Evolutionary conservation across 2,329 filamentous ascomycete species (phyloP), one percentile per base, ranked within the genome.

Genomic region (Parastagonospora avenae): DNA sequence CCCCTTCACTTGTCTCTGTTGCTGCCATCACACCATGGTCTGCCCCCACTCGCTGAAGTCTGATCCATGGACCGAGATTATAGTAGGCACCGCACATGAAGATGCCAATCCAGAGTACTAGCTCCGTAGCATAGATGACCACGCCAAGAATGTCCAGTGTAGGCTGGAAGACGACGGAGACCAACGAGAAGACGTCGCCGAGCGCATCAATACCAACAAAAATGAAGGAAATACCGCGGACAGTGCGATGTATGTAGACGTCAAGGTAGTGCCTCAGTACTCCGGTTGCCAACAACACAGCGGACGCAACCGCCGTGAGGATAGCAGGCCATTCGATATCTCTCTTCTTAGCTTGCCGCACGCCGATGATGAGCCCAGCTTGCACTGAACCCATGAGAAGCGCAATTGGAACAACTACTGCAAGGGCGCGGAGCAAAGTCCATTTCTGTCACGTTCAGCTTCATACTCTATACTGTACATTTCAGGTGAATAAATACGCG

Each of bases 181-280:
- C 66, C 0, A 90, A 73, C 0, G 86, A 89, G 46, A 86, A 86
- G 3, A 90, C 66, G 66, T 90, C 87, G 0, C 87, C 87, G 0
- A 84, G 77, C 0, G 86, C 87, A 70, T 90, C 87, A 37, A 90
- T 87, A 1, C 77, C 84, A 0, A 89, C 86, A 57, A 91, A 91
- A 2, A 89, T 74, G 68, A 90, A 90, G 1, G 86, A 89, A 33
- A 90, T 89, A 7, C 87, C 87, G 11, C 85, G 78, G 1, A 89
- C 87, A 0, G 86, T 88, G 6, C 83, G 79, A 57, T 88, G 82
- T 2, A 78, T 66, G 62, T 83, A 89, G 16, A 91, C 89, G 55
- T 90, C 87, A 76, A 81, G 83, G 61, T 90, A 90, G 65, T 90
- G 86, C 2, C 83, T 75, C 7, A 89, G 71, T 0, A 90, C 88